Evolutionary conservation across 345 rosid genomes (phyloP).

Genomic region (Psidium guajava): DNA sequence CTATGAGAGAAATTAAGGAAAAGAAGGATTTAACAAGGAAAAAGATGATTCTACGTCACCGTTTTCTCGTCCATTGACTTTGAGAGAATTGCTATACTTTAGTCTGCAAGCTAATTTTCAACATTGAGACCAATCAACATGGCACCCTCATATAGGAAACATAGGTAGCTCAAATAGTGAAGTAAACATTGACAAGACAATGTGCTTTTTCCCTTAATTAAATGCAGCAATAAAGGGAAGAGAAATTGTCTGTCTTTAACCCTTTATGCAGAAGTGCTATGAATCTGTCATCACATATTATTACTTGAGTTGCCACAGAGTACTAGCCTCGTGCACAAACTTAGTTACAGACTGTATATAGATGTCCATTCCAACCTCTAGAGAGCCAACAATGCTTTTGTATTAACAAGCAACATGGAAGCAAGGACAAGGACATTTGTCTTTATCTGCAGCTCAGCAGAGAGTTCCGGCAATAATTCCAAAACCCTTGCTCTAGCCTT

Average conservation of each 20-base stretch:
- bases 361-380: slow-evolving; percentile 48
- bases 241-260: neutral
- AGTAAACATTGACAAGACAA: neutral
- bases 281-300: neutral
- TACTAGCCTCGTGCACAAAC: neutral
- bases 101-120: neutral
- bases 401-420: slow-evolving; percentile 85
- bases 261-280: neutral
- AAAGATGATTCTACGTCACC: neutral
- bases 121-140: neutral
- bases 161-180: neutral
- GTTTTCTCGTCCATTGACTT: neutral
- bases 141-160: neutral
- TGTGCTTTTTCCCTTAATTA: neutral
- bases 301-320: neutral
- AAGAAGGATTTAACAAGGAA: neutral
- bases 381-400: slow-evolving; percentile 80
- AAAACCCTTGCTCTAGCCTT: slow-evolving; percentile 63
- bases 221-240: neutral
- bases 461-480: slow-evolving; percentile 77
- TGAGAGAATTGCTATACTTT: neutral
- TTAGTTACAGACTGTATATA: neutral
- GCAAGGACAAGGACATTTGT: slow-evolving; percentile 77
- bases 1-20: neutral
- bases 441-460: slow-evolving; percentile 68